phyloP scores from a whole-genome alignment of 2,329 filamentous ascomycete species.

The Neofusicoccum sp. region DNA sequence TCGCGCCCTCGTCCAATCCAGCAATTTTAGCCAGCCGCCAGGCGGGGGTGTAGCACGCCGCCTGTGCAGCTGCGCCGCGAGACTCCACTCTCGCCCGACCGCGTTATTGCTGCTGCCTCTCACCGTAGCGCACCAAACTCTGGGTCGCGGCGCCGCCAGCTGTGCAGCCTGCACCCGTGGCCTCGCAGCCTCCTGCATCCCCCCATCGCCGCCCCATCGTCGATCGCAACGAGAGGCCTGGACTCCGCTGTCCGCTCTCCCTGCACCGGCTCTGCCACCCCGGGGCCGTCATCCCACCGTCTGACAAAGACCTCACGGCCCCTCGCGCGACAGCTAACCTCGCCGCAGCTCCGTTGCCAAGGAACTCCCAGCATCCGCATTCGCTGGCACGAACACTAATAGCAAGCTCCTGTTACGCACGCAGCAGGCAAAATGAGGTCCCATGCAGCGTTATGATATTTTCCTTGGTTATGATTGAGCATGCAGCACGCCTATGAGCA shows the following conservation, averaged over 20 bases:
- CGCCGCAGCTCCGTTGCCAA: no score
- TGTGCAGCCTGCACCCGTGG: not conserved
- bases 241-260: not conserved
- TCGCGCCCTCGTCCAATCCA: not conserved
- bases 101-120: slow-evolving; percentile 4
- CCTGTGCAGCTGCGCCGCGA: slow-evolving; percentile 13
- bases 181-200: not conserved
- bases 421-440: no score
- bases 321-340: not conserved
- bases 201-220: not conserved
- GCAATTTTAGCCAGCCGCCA: slow-evolving; percentile 8
- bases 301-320: not conserved
- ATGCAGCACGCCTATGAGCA: no score
- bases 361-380: no score
- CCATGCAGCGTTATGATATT: no score
- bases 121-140: slow-evolving; percentile 5
- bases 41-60: not conserved
- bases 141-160: not conserved
- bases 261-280: not conserved
- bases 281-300: not conserved
- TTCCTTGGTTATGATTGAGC: no score
- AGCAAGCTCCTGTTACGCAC: no score
- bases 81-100: slow-evolving; percentile 11
- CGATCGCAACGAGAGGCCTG: not conserved
- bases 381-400: no score